Evolutionary conservation across 1,284 basidiomycete species (phyloP), one percentile per base, ranked within the genome.

Genomic region (Wallemia mellicola): DNA sequence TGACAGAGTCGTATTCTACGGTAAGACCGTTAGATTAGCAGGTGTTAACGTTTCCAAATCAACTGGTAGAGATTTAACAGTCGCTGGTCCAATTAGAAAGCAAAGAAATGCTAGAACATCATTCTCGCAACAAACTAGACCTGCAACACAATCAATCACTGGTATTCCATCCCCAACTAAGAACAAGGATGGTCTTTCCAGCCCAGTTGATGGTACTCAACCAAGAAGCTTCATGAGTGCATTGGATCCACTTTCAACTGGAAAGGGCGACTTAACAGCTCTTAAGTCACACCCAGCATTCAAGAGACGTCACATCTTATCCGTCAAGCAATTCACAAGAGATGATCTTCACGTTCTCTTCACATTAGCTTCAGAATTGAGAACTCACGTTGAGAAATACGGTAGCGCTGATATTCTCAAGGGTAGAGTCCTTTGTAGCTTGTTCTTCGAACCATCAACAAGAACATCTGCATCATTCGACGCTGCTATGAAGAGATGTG

Each of bases 371-470:
- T 83, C 88, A 65, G 94, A 98, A 72, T 92, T 99, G 87, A 82
- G 88, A 59, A 76, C 86, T 30, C 85, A 89, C 68, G 89, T 96
- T 27, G 94, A 99, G 72, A 80, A 89, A 38, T 83, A 81, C 64
- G 88, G 91, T 2, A 79, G 79, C 1, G 75, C 96, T 61, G 89
- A 98, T 67, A 79, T 96, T 59, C 75, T 98, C 48, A 83, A 82
- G 63, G 92, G 92, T 57, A 85, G 82, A 63, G 82, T 99, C 0
- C 77, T 99, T 2, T 89, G 85, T 68, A 92, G 83, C n/a, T 71
- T 95, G 38, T 99, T 99, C 76, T 99, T 92, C 71, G 94, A 99
- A 70, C 87, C 94, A 1, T 95, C 89, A 9, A 99, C 94, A 1
- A 78, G 94, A 59, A 99, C 94, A 1, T 86, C 83, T 62, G 77